Base-by-base conservation (phyloP, 768 basidiomycete genomes). In the Chiua virens region DNA sequence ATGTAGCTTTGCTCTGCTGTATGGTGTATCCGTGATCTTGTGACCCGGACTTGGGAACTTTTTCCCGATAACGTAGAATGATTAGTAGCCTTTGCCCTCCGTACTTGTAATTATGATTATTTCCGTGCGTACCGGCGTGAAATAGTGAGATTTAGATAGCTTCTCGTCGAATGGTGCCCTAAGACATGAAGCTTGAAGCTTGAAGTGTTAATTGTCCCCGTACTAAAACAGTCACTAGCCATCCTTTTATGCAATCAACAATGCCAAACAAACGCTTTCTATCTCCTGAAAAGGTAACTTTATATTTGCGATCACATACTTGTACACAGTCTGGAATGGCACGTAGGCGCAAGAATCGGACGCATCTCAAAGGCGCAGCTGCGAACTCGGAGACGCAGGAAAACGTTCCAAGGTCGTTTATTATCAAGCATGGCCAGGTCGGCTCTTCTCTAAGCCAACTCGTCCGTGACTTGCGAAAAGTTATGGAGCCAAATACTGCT, bases 401-500 rank as follows among this genome's bases (percentile, higher is more conserved):
- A 3, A 73, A 69, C 52, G 72, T 72, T 0, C 96, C 96, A 5
- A 96, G 90, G 73, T 94, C 93, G 1, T 98, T 99, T 64, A 89
- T 99, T 52, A 90, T 99, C 66, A 96, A 95, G 69, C 92, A 95
- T 73, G 97, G 97, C 36, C 84, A 86, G 50, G 94, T 98, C 27
- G 96, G 97, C 18, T 76, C 80, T 43, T 92, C 92, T 8, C 75
- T 98, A 49, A 73, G 85, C 5, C 91, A 94, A 64, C 86, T 99
- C 34, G 95, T 98, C 18, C 81, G 90, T 49, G 96, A 99, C 72
- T 75, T 97, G 64, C 79, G 97, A 63, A 90, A 91, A 70, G 91
- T 97, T 53, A 92, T 99, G 91, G 97, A 99, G 67, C 97, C 97
- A 53, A 92, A 98, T 64, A 99, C 97, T 14, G 97, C 96, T 18